Evolutionary conservation across 306 rosid genomes (phyloP).

Genomic region (Vigna unguiculata): DNA sequence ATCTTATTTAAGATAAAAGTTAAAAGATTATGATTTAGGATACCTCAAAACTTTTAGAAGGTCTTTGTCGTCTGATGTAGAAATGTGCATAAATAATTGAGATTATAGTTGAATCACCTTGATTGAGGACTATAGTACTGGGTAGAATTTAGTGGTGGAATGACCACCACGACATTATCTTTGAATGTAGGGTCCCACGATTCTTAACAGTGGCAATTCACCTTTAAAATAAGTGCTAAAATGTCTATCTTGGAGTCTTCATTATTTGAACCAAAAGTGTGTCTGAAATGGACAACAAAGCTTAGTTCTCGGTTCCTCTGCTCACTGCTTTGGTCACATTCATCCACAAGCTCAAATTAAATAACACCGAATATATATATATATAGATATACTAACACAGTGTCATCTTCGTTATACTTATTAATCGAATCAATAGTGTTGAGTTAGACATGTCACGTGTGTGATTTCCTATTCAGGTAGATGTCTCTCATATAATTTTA

Average conservation of each 20-base stretch:
- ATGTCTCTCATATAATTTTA: too few species aligned
- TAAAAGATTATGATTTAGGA: not conserved
- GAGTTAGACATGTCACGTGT: constrained; percentile 22
- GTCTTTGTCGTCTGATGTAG: not conserved
- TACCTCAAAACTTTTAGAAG: not conserved
- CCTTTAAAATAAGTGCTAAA: not conserved
- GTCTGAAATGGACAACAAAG: constrained; percentile 29
- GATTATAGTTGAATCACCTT: not conserved
- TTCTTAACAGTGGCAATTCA: not conserved
- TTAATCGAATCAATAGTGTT: not conserved
- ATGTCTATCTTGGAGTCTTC: not conserved
- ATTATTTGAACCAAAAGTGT: constrained; percentile 26
- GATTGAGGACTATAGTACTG: not conserved
- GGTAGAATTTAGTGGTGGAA: not conserved
- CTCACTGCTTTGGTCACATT: not conserved
- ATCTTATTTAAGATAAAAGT: not conserved
- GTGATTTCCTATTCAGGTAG: too few species aligned
- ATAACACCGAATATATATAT: not conserved
- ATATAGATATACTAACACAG: not conserved
- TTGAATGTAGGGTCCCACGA: constrained; percentile 11
- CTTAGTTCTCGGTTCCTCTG: not conserved
- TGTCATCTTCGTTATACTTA: not conserved
- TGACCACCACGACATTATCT: not conserved
- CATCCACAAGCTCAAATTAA: not conserved
- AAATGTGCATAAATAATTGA: constrained; percentile 28